A percentile compares a stretch with the other conserved stretches of the same genome.
Evolutionary conservation across 768 basidiomycete genomes (phyloP).

Genomic region (Amanita brunnescens): DNA sequence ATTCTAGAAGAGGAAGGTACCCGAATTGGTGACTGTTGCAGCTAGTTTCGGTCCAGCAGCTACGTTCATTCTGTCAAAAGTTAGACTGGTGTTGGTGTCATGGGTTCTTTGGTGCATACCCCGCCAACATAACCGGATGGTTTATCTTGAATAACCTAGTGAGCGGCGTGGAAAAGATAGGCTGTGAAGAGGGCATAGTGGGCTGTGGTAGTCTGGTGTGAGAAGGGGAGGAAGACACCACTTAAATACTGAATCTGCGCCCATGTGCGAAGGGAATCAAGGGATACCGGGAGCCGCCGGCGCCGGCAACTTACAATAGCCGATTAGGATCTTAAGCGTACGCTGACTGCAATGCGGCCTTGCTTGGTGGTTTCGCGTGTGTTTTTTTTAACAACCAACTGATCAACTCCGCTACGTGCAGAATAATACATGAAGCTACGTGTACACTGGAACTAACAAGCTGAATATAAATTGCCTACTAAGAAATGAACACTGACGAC

Average conservation of each 20-base stretch:
- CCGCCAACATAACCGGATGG: constrained; percentile 82
- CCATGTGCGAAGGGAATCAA: background rate
- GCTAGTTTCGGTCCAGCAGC: constrained; percentile 81
- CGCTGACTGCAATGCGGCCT: background rate
- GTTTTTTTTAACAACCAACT: background rate
- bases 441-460: no score
- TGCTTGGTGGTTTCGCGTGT: no score
- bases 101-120: constrained; percentile 22
- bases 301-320: background rate
- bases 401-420: no score
- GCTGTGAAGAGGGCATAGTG: constrained; percentile 57
- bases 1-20: constrained; percentile 21
- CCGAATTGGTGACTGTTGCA: constrained; percentile 88
- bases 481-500: no score
- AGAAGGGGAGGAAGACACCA: background rate
- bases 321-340: constrained; percentile 13
- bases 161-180: constrained; percentile 64
- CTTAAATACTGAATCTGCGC: background rate
- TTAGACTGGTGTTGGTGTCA: background rate
- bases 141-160: constrained; percentile 69
- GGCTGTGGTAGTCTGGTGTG: background rate
- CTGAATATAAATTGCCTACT: no score
- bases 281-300: background rate
- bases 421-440: no score
- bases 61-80: constrained; percentile 60